Conservation (phyloP, 2,329 filamentous ascomycete species). For the Graphilbum sp. region DNA sequence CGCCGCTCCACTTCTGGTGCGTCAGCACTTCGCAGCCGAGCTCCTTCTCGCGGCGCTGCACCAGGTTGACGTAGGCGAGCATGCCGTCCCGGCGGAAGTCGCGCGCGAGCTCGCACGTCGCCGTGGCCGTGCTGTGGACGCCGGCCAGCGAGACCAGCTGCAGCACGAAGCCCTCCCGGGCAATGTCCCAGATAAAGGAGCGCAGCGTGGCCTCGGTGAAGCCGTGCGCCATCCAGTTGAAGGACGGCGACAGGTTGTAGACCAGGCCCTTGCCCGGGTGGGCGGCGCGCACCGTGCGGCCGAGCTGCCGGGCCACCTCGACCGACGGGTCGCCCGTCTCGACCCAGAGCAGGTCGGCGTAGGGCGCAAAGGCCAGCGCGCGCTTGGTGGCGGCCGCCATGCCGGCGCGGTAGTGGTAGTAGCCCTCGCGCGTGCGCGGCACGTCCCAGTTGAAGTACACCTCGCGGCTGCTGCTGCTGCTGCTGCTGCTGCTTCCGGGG, state of each 20-base stretch:
- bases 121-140: conserved; percentile 47
- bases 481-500: too few relatives aligned
- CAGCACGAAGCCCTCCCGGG: conserved; percentile 63
- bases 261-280: conserved; percentile 76
- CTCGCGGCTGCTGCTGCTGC: too few relatives aligned
- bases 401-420: conserved; percentile 78
- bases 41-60: conserved; percentile 83
- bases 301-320: conserved; percentile 57
- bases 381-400: conserved; percentile 82
- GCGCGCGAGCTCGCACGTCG: conserved; percentile 57
- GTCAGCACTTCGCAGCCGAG: conserved; percentile 82
- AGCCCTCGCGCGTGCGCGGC: conserved; percentile 83
- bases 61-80: conserved; percentile 90
- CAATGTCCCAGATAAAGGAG: conserved; percentile 93
- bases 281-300: conserved; percentile 52
- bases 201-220: conserved; percentile 71
- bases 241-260: conserved; percentile 91
- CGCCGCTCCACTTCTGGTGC: conserved; percentile 72
- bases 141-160: conserved; percentile 53
- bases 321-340: conserved; percentile 87
- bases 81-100: conserved; percentile 84
- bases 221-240: conserved; percentile 97
- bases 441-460: conserved; percentile 83
- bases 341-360: conserved; percentile 90
- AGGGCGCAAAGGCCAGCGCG: conserved; percentile 78